Conservation (phyloP, 257 asterid genomes). For the Solanum phureja region DNA sequence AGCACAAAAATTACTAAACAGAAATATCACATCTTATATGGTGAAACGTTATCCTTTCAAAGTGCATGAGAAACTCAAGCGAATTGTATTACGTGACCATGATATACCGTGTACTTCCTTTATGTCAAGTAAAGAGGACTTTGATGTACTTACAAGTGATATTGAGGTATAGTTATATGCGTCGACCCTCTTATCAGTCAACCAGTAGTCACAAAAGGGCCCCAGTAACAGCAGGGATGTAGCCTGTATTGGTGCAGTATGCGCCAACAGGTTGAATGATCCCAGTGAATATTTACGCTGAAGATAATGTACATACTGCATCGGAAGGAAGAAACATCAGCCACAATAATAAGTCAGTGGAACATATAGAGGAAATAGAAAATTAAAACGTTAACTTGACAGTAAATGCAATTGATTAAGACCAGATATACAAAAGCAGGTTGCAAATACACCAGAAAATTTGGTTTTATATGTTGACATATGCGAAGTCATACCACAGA, state of each 20-base stretch:
- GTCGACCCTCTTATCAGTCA: constrained; percentile 54
- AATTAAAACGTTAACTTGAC: background rate
- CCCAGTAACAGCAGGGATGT: constrained; percentile 57
- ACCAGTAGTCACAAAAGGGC: constrained; percentile 58
- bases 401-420: background rate
- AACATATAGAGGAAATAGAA: background rate
- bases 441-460: background rate
- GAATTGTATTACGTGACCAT: background rate
- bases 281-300: constrained; percentile 71
- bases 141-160: constrained; percentile 36
- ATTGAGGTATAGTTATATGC: constrained; percentile 37
- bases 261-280: constrained; percentile 72
- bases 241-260: constrained; percentile 85
- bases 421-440: background rate
- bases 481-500: background rate
- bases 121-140: background rate
- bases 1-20: background rate
- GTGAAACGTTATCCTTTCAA: background rate
- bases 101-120: background rate
- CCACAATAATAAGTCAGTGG: background rate
- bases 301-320: constrained; percentile 74
- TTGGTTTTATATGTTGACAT: background rate
- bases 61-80: background rate
- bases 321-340: constrained; percentile 1
- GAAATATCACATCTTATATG: background rate